Evolutionary conservation across 371 early-diverging fungal genomes (phyloP).

Genomic region (Mortierella sp.): DNA sequence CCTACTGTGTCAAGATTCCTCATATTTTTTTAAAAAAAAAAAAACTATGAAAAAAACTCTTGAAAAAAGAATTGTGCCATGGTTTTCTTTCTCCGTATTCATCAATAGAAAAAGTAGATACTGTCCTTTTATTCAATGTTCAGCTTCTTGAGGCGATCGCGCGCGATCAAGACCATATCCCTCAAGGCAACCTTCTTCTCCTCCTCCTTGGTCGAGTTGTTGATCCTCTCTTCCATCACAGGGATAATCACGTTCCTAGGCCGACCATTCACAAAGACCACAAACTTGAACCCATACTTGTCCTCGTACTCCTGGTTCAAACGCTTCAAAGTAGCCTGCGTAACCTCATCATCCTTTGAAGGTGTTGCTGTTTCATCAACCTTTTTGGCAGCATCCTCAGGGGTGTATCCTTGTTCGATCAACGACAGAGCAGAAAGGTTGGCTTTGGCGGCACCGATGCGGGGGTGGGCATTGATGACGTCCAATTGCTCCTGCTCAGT

Average conservation of each 20-base stretch:
- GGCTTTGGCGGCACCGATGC: conserved; percentile 83
- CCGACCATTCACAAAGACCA: conserved; percentile 90
- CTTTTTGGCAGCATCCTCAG: conserved; percentile 34
- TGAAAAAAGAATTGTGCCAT: too few relatives aligned
- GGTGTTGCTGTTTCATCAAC: conserved; percentile 21
- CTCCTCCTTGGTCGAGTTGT: conserved; percentile 59
- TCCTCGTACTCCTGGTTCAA: conserved; percentile 83
- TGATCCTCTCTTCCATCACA: conserved; percentile 74
- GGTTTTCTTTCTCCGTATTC: too few relatives aligned
- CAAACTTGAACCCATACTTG: conserved; percentile 89
- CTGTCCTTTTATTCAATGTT: conserved; percentile 31
- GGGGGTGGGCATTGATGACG: conserved; percentile 89
- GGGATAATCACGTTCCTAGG: conserved; percentile 78
- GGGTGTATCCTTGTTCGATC: conserved; percentile 80
- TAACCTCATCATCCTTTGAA: conserved; percentile 57
- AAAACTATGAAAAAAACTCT: too few relatives aligned
- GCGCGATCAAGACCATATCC: conserved; percentile 84
- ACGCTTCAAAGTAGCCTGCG: conserved; percentile 66
- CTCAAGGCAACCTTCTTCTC: conserved; percentile 74
- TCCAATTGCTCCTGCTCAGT: conserved; percentile 71
- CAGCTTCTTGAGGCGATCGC: conserved; percentile 79
- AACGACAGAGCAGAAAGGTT: conserved; percentile 79
- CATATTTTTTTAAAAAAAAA: too few relatives aligned
- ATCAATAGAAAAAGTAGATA: too few relatives aligned
- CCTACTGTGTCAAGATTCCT: too few relatives aligned